Percentiles rank a stretch among this genome's conserved stretches.
These are phyloP conservation scores for Ichthyophthirius multifiliis DNA, from an alignment of 169 alveolate species.

Conservation along the genomic window DNA sequence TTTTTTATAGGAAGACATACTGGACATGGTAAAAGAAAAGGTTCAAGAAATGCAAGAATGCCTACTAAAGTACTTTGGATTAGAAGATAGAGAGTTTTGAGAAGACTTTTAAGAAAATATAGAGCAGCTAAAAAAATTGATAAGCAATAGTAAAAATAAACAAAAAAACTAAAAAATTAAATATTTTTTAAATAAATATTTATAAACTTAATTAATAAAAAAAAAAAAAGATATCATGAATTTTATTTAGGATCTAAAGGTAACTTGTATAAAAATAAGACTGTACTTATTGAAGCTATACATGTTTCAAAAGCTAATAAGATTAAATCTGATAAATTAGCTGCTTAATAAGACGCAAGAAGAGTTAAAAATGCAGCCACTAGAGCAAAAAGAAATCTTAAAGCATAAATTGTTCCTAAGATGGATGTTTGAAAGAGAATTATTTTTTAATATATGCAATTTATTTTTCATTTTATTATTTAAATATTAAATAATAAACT, in stretches of 20 bases:
- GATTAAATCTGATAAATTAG: slow-evolving; percentile 84
- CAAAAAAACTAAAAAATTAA: too few species aligned
- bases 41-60: slow-evolving; percentile 97
- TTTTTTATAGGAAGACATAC: slow-evolving; percentile 87
- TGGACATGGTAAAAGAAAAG: slow-evolving; percentile 98
- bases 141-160: slow-evolving; percentile 47
- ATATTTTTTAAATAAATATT: too few species aligned
- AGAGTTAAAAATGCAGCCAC: slow-evolving; percentile 54
- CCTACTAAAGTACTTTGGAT: slow-evolving; percentile 97
- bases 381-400: slow-evolving; percentile 55
- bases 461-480: too few species aligned
- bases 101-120: slow-evolving; percentile 96
- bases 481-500: too few species aligned
- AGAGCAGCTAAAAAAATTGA: slow-evolving; percentile 96
- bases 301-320: slow-evolving; percentile 92
- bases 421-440: slow-evolving; percentile 40
- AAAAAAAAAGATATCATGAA: slow-evolving; percentile 87
- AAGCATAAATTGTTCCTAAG: slow-evolving; percentile 29
- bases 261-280: slow-evolving; percentile 97
- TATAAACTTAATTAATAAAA: background rate
- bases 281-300: slow-evolving; percentile 96
- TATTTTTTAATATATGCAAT: too few species aligned
- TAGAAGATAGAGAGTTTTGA: slow-evolving; percentile 97
- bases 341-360: slow-evolving; percentile 66
- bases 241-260: slow-evolving; percentile 97